Evolutionary conservation across 73 alveolate genomes (phyloP).

Genomic region (Durusdinium trenchii): DNA sequence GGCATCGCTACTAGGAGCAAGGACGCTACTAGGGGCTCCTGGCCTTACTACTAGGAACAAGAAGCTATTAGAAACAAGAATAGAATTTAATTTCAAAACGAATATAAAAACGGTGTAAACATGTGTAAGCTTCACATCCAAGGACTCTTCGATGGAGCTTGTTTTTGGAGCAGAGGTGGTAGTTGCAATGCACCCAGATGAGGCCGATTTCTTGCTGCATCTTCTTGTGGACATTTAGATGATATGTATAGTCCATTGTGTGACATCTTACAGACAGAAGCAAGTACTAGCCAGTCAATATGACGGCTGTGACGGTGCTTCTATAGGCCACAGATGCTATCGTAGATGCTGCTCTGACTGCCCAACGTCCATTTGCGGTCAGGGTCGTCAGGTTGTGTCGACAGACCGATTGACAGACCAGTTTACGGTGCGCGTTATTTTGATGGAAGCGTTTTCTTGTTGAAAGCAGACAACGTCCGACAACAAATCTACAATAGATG

Average conservation of each 20-base stretch:
- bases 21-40: too few species aligned
- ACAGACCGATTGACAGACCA: not conserved
- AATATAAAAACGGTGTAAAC: not conserved
- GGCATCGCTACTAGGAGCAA: not conserved
- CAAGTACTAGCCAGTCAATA: too few species aligned
- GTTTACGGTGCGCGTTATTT: too few species aligned
- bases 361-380: slow-evolving; percentile 68
- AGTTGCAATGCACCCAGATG: slow-evolving; percentile 91
- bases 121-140: not conserved
- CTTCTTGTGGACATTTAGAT: not conserved
- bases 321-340: slow-evolving; percentile 85
- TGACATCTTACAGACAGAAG: too few species aligned
- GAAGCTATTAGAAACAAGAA: too few species aligned
- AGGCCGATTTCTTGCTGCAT: slow-evolving; percentile 7
- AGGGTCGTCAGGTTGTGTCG: not conserved
- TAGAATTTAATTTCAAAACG: too few species aligned
- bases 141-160: slow-evolving; percentile 61
- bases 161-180: slow-evolving; percentile 39
- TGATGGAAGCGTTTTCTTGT: too few species aligned
- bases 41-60: too few species aligned
- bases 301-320: too few species aligned
- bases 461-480: too few species aligned
- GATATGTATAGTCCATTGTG: not conserved
- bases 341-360: slow-evolving; percentile 52
- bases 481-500: too few species aligned